phyloP scores from a whole-genome alignment of 2,329 filamentous ascomycete species.

The Ophiostoma ips region DNA sequence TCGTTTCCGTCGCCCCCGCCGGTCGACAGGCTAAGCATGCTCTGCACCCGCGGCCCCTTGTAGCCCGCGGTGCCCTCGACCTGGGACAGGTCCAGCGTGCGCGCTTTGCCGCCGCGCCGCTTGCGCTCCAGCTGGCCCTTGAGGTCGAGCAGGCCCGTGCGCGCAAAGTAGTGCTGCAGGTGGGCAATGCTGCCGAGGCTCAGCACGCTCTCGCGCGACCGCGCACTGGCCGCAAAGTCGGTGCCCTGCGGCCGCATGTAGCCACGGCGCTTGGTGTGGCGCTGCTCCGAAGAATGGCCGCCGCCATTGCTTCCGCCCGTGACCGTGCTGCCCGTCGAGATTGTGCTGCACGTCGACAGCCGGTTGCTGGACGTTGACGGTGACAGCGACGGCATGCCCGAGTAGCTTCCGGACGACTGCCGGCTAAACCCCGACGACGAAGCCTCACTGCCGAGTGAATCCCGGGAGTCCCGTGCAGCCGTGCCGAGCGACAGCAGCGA shows the following conservation, averaged over 20 bases:
- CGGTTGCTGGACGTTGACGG: conserved; percentile 29
- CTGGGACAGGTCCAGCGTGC: conserved; percentile 43
- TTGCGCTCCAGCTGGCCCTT: conserved; percentile 75
- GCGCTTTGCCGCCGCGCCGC: conserved; percentile 35
- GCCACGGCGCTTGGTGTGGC: conserved; percentile 47
- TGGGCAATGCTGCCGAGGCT: conserved; percentile 93
- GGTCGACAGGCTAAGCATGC: conserved; percentile 3
- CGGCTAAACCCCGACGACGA: conserved; percentile 37
- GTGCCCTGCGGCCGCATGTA: conserved; percentile 81
- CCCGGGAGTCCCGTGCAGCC: conserved; percentile 22
- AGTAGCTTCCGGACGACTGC: conserved; percentile 48
- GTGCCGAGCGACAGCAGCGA: conserved; percentile 16
- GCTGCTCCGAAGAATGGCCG: conserved; percentile 14
- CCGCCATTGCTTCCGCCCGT: background rate
- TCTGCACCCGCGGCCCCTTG: conserved; percentile 1
- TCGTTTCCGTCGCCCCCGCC: conserved; percentile 4
- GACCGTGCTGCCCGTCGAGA: conserved; percentile 25
- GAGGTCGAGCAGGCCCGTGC: conserved; percentile 83
- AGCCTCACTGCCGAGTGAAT: conserved; percentile 36
- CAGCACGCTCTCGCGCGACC: conserved; percentile 86
- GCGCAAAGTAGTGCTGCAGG: conserved; percentile 94
- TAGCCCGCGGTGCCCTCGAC: conserved; percentile 24
- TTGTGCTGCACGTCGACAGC: conserved; percentile 46
- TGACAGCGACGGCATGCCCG: conserved; percentile 26
- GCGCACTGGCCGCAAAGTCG: conserved; percentile 80